phyloP scores from a whole-genome alignment of 495 filamentous ascomycete species.

The Annulohypoxylon maeteangense region DNA sequence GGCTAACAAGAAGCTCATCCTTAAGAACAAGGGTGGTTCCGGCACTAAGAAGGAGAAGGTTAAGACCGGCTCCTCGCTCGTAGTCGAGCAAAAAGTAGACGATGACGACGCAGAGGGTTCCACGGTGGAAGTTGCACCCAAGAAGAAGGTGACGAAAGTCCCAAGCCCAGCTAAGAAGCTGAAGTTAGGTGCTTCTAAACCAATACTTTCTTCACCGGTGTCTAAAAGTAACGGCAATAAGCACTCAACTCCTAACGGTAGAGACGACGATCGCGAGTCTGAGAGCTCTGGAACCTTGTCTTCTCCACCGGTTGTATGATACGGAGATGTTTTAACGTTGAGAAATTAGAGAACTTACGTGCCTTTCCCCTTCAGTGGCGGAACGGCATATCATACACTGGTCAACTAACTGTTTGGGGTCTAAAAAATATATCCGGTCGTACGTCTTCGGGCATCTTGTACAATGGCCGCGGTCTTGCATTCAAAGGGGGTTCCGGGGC shows the following conservation, averaged over 20 bases:
- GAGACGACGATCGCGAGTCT: conserved; percentile 57
- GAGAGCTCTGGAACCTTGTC: conserved; percentile 63
- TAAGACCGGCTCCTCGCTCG: conserved; percentile 53
- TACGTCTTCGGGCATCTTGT: conserved; percentile 32
- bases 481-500: conserved; percentile 38
- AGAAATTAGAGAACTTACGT: conserved; percentile 5
- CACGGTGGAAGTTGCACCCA: conserved; percentile 56
- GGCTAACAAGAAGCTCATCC: conserved; percentile 57
- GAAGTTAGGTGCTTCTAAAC: conserved; percentile 53
- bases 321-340: neutral
- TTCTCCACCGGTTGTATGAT: conserved; percentile 55
- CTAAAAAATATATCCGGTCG: conserved; percentile 4
- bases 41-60: conserved; percentile 60
- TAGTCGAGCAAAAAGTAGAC: conserved; percentile 54
- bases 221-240: conserved; percentile 53
- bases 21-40: conserved; percentile 57
- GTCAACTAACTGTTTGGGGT: conserved; percentile 7
- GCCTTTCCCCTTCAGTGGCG: conserved; percentile 2
- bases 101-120: conserved; percentile 51
- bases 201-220: conserved; percentile 49
- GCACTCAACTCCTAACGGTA: conserved; percentile 27
- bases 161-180: conserved; percentile 60
- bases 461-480: conserved; percentile 44
- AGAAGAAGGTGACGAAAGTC: conserved; percentile 55
- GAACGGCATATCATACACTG: conserved; percentile 2